Conservation (phyloP, 169 alveolate species). For the Eimeria maxima region DNA sequence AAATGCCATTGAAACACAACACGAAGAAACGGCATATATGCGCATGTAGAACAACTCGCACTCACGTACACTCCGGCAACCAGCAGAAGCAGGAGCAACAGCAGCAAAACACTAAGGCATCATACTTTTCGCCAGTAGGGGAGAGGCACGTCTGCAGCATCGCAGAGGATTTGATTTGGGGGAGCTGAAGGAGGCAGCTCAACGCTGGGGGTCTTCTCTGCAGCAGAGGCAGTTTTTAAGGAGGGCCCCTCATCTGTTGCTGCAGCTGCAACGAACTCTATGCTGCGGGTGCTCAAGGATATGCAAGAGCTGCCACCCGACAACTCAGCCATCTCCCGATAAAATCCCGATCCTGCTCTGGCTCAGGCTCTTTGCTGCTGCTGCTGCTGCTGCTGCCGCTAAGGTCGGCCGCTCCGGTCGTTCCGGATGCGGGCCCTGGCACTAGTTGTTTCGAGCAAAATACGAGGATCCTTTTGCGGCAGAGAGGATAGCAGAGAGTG, state of each 20-base stretch:
- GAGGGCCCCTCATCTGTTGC: constrained; percentile 15
- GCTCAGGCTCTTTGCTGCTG: constrained; percentile 19
- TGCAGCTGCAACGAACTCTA: constrained; percentile 8
- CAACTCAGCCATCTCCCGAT: constrained; percentile 25
- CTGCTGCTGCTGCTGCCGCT: constrained; percentile 54
- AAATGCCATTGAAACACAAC: no score
- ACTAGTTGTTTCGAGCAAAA: background rate
- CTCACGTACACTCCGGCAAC: background rate
- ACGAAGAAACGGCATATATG: background rate
- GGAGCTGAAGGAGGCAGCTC: constrained; percentile 53
- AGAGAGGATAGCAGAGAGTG: background rate
- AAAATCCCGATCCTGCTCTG: background rate
- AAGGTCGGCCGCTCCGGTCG: background rate
- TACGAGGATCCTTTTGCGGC: background rate
- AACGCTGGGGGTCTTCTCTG: background rate
- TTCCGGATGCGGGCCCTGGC: background rate
- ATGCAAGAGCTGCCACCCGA: background rate
- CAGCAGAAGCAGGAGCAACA: constrained; percentile 4
- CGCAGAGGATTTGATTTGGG: constrained; percentile 10
- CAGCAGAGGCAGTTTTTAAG: background rate
- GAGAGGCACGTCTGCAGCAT: constrained; percentile 61
- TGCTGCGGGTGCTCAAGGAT: constrained; percentile 26
- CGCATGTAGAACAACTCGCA: background rate
- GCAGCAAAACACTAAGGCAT: background rate
- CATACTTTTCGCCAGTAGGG: constrained; percentile 69